Conservation (phyloP, 2,329 filamentous ascomycete species). For the Diaporthe citrichinensis region DNA sequence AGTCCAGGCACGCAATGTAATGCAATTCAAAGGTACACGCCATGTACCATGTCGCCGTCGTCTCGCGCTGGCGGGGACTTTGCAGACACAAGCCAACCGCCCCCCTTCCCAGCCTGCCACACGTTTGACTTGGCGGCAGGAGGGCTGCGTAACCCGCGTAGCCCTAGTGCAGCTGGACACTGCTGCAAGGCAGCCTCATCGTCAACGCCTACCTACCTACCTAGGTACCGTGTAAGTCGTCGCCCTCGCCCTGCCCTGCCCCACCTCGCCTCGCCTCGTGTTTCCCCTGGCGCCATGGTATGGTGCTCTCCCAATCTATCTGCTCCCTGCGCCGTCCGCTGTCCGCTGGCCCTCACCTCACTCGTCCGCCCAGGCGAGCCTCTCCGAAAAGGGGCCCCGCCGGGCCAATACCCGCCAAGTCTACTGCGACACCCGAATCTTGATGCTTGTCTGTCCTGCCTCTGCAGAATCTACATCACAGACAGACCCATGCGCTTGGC, state of each 20-base stretch:
- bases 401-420: constrained; percentile 33
- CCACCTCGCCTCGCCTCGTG: constrained; percentile 10
- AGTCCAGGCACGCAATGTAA: not conserved
- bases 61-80: constrained; percentile 7
- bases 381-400: constrained; percentile 7
- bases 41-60: not conserved
- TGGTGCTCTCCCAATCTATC: not conserved
- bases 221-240: not conserved
- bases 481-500: constrained; percentile 30
- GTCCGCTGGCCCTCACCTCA: not conserved
- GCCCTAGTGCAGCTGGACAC: not conserved
- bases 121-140: constrained; percentile 38
- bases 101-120: constrained; percentile 29
- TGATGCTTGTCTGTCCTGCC: constrained; percentile 11
- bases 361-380: not conserved
- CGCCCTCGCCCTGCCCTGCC: not conserved
- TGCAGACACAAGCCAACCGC: not conserved
- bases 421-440: constrained; percentile 34
- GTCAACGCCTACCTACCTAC: not conserved
- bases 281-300: constrained; percentile 17
- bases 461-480: constrained; percentile 22
- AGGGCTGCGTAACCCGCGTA: constrained; percentile 14
- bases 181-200: not conserved
- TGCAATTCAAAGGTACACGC: not conserved
- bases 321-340: not conserved